Evolutionary conservation across 371 early-diverging fungal genomes (phyloP).

Genomic region (Apophysomyces trapeziformis): DNA sequence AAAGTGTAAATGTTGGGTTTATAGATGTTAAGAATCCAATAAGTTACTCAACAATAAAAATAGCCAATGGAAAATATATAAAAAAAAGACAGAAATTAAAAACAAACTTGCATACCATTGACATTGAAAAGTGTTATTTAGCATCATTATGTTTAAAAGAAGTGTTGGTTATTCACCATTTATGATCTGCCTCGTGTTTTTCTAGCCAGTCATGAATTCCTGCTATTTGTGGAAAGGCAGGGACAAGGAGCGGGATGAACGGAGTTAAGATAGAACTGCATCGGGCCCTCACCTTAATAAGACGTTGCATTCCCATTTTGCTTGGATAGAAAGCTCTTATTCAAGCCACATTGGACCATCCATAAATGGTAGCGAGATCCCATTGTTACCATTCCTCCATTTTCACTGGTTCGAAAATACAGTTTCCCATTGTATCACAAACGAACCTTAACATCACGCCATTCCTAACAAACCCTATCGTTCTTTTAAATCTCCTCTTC

Average conservation of each 20-base stretch:
- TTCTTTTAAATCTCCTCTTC: constrained; percentile 10
- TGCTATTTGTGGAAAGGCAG: neutral
- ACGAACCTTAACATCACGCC: constrained; percentile 11
- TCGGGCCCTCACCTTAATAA: constrained; percentile 8
- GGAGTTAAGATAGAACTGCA: neutral
- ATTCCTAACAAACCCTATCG: neutral
- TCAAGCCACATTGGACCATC: neutral
- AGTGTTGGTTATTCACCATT: neutral
- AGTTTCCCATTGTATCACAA: neutral
- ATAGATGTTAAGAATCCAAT: neutral
- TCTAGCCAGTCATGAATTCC: neutral
- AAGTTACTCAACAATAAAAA: too few relatives aligned
- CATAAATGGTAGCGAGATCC: neutral
- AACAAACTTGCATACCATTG: constrained; percentile 10
- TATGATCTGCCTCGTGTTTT: constrained; percentile 3
- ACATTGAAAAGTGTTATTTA: neutral
- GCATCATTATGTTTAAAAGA: neutral
- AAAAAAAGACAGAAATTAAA: constrained; percentile 10
- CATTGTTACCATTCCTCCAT: neutral
- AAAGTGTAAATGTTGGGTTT: neutral
- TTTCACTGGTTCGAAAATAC: constrained; percentile 10
- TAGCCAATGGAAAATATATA: neutral
- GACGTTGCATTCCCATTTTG: neutral
- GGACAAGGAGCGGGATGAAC: neutral
- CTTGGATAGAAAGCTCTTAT: neutral